Conservation (phyloP, 73 alveolate genomes). For the Uronychia setigera region DNA sequence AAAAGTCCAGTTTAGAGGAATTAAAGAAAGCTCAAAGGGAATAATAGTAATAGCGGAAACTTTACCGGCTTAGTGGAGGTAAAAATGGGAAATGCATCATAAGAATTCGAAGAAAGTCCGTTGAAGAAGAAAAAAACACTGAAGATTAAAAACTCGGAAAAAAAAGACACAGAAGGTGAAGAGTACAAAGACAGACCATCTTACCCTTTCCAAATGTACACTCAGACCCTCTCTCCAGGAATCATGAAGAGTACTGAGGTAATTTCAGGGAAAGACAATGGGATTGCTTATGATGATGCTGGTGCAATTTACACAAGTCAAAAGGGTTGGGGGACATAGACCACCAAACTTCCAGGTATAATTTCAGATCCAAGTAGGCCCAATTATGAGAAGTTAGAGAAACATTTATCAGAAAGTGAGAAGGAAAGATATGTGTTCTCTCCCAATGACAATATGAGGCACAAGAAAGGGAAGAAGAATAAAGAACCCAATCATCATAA, state of each 20-base stretch:
- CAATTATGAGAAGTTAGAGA: not conserved
- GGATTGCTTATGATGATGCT: no score
- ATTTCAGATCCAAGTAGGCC: no score
- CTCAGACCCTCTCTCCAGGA: not conserved
- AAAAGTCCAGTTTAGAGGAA: no score
- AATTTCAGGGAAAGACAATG: no score
- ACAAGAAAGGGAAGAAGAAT: not conserved
- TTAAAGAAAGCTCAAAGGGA: no score
- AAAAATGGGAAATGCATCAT: not conserved
- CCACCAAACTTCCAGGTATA: not conserved
- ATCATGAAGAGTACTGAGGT: no score
- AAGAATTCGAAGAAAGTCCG: not conserved
- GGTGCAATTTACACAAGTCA: no score
- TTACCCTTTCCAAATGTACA: not conserved
- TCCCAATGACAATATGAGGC: not conserved
- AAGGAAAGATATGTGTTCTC: not conserved
- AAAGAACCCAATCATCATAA: not conserved
- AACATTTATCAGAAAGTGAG: not conserved
- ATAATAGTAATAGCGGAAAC: no score
- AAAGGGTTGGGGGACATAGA: not conserved
- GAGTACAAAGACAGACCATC: not conserved
- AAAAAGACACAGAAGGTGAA: no score
- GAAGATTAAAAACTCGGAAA: not conserved
- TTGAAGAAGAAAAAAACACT: not conserved
- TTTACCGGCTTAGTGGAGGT: no score